Base-by-base conservation (phyloP, 768 basidiomycete species). In the Kwoniella botswanensis region DNA sequence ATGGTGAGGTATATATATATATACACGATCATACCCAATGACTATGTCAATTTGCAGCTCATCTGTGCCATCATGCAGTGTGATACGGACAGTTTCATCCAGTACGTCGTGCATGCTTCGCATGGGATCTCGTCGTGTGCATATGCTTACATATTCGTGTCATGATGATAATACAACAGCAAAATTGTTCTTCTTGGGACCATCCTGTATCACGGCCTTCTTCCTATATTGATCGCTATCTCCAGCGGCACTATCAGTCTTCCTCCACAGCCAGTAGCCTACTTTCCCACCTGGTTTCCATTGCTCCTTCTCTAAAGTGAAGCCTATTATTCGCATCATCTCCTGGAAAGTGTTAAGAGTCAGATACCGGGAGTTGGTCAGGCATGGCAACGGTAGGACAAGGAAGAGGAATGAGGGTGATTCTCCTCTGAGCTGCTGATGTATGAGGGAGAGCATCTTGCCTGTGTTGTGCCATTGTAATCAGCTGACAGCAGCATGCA, bases 311-410 rank as follows among this genome's bases (percentile, higher is more conserved):
- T 91, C 79, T 77, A 89, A 84, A 0, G 73, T 77, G 78, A 94
- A 94, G 0, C 92, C 92, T 6, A 93, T 79, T 6, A 84, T 76
- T 0, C 78, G 67, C 77, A 84, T 76, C 29, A 83, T 64, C 18
- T 67, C 64, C 18, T 44, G 21, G 7, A 94, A 86, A 56, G 87
- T 87, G 21, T 88, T 86, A 18, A 88, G 85, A 11, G 90, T 88
- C 72, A 93, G 83, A 80, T 94, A 95, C 15, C 94, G 88, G 4
- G 94, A 95, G 82, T 97, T 97, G 35, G 86, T 82, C 15, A 95
- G 86, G 79, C 94, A 97, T 3, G 94, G 90, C 18, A 91, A 85
- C 2, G 94, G 94, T 12, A 97, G 88, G 7, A 83, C 84, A 13
- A 84, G 79, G 72, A 82, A 84, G 11, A 83, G 76, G 17, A 80